Evolutionary conservation across 2,329 filamentous ascomycete species (phyloP).

Genomic region (Teratosphaeria nubilosa): DNA sequence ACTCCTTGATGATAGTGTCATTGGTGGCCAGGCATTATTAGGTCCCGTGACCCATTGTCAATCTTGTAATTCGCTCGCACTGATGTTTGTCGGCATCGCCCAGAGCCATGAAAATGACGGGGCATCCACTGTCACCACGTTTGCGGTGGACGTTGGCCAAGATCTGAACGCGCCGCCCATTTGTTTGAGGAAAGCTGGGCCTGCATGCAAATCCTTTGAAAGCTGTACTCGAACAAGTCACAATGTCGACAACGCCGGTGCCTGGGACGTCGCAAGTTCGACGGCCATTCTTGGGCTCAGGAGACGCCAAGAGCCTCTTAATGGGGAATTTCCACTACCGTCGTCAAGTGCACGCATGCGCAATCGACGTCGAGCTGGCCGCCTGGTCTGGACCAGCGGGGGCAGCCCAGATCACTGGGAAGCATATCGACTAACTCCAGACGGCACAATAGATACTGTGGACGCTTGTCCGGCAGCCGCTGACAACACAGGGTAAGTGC

Average conservation of each 20-base stretch:
- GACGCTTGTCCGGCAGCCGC: constrained; percentile 13
- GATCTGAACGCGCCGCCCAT: constrained; percentile 39
- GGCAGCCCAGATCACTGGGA: constrained; percentile 35
- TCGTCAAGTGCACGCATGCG: not conserved
- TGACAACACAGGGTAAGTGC: not conserved
- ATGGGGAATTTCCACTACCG: not conserved
- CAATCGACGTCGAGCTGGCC: constrained; percentile 3
- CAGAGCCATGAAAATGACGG: not conserved
- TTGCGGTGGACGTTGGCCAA: constrained; percentile 44
- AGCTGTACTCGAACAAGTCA: constrained; percentile 41
- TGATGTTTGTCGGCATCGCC: constrained; percentile 54
- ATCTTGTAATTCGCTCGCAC: constrained; percentile 44
- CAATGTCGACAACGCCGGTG: constrained; percentile 51
- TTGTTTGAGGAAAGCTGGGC: constrained; percentile 43
- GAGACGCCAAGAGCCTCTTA: constrained; percentile 23
- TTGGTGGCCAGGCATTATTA: constrained; percentile 5
- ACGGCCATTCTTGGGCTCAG: constrained; percentile 56
- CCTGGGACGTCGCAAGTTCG: constrained; percentile 53
- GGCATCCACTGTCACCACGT: constrained; percentile 11
- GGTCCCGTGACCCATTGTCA: constrained; percentile 34
- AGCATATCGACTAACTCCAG: constrained; percentile 41
- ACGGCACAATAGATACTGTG: constrained; percentile 35
- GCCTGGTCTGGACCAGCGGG: constrained; percentile 3
- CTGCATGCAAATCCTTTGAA: constrained; percentile 21
- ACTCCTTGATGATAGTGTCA: constrained; percentile 1